Conservation (phyloP, 176 grass and related monocot genomes). For the Oryza meridionalis region DNA sequence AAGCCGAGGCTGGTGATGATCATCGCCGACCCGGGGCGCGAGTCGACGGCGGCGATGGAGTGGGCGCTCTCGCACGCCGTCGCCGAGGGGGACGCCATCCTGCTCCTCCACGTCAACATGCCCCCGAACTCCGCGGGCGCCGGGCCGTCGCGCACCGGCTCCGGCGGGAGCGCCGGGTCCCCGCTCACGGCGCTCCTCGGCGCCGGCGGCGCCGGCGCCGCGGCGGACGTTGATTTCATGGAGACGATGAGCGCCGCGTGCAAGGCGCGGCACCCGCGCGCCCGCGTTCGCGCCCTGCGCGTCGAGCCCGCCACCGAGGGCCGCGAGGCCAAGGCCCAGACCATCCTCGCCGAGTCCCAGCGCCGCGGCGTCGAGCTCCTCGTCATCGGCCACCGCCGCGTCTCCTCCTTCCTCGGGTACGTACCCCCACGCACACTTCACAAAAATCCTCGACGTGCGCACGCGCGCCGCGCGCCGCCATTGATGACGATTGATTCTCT, state of each 20-base stretch:
- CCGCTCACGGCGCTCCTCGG: slow-evolving; percentile 38
- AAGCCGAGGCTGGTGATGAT: slow-evolving; percentile 76
- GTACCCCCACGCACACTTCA: no score
- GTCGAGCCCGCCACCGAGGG: slow-evolving; percentile 69
- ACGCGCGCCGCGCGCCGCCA: no score
- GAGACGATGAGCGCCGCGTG: slow-evolving; percentile 66
- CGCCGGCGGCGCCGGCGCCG: neutral
- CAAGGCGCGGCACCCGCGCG: slow-evolving; percentile 55
- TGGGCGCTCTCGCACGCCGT: slow-evolving; percentile 83
- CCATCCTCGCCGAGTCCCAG: slow-evolving; percentile 66
- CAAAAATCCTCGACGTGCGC: no score
- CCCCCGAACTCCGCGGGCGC: slow-evolving; percentile 29
- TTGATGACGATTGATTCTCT: no score
- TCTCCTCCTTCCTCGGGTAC: slow-evolving; percentile 71
- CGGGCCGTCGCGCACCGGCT: slow-evolving; percentile 23
- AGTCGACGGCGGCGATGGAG: slow-evolving; percentile 73
- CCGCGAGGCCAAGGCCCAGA: slow-evolving; percentile 73
- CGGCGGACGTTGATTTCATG: slow-evolving; percentile 60
- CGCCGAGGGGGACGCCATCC: slow-evolving; percentile 68
- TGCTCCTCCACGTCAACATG: slow-evolving; percentile 85
- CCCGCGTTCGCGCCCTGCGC: slow-evolving; percentile 50
- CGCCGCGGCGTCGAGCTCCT: slow-evolving; percentile 68
- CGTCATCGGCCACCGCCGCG: slow-evolving; percentile 71
- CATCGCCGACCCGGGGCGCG: slow-evolving; percentile 69
- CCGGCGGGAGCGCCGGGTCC: slow-evolving; percentile 25